A percentile compares a stretch with the other conserved stretches of the same genome.
Evolutionary conservation across 345 rosid species (phyloP).

Genomic region (Gossypium anomalum): DNA sequence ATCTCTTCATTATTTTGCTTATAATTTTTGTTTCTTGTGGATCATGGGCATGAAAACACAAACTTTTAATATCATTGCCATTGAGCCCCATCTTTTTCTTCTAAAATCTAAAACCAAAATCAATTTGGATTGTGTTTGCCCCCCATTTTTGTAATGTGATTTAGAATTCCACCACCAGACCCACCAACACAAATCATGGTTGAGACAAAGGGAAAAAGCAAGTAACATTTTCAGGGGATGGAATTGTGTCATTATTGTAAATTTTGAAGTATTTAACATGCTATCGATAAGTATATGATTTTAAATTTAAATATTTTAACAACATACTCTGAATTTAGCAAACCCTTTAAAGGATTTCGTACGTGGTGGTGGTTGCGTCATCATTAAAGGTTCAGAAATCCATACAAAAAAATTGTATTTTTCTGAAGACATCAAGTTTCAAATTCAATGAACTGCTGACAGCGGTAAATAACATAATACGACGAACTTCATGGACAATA

Average conservation of each 20-base stretch:
- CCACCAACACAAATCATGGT: constrained; percentile 61
- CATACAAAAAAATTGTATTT: neutral
- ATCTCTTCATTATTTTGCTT: too few species aligned
- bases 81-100: constrained; percentile 35
- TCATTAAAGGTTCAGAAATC: too few species aligned
- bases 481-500: neutral
- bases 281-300: too few species aligned
- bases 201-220: constrained; percentile 39
- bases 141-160: constrained; percentile 55
- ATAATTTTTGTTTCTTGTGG: too few species aligned
- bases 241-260: constrained; percentile 39
- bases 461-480: neutral
- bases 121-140: constrained; percentile 64
- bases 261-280: neutral
- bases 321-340: too few species aligned
- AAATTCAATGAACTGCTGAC: neutral
- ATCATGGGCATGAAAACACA: constrained; percentile 20
- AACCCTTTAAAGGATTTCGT: too few species aligned
- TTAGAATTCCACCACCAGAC: constrained; percentile 41
- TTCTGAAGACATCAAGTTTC: neutral
- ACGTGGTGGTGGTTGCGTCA: too few species aligned
- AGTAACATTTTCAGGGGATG: constrained; percentile 31
- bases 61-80: constrained; percentile 31
- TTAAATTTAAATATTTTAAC: too few species aligned
- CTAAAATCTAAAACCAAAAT: constrained; percentile 59